Conservation (phyloP, 306 rosid species). For the Alnus glutinosa region DNA sequence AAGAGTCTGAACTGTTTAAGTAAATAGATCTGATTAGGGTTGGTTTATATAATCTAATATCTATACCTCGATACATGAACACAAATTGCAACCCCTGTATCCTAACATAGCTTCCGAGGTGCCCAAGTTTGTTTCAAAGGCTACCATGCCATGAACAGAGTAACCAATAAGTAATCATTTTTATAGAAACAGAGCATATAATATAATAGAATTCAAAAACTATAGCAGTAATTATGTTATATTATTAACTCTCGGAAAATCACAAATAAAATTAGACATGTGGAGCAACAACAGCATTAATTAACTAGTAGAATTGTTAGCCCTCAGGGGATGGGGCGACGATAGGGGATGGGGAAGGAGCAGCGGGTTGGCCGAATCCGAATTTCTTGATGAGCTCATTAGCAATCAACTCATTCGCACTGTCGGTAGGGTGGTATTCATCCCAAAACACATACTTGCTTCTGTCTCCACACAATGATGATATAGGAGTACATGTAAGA, state of each 20-base stretch:
- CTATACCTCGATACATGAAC: too few species aligned
- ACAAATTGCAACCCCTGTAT: too few species aligned
- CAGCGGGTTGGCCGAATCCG: slow-evolving; percentile 42
- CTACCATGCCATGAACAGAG: not conserved
- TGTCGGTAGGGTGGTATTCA: slow-evolving; percentile 91
- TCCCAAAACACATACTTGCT: slow-evolving; percentile 98
- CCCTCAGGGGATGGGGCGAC: slow-evolving; percentile 59
- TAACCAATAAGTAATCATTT: not conserved
- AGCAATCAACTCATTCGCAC: slow-evolving; percentile 78
- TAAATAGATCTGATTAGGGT: too few species aligned
- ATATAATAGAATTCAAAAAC: not conserved
- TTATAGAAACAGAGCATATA: not conserved
- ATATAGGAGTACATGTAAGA: slow-evolving; percentile 83
- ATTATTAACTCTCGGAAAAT: not conserved
- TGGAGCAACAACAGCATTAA: not conserved
- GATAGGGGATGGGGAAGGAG: slow-evolving; percentile 44
- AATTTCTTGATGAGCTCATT: slow-evolving; percentile 86
- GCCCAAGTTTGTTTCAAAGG: not conserved
- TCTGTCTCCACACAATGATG: slow-evolving; percentile 77
- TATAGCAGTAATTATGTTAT: not conserved
- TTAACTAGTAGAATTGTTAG: not conserved
- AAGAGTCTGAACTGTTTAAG: too few species aligned
- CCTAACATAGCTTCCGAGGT: not conserved
- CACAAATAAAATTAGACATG: slow-evolving; percentile 4
- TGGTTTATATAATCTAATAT: too few species aligned